Evolutionary conservation across 768 basidiomycete species (phyloP), one percentile per base, ranked within the genome.

Genomic region (Lyophyllum decastes): DNA sequence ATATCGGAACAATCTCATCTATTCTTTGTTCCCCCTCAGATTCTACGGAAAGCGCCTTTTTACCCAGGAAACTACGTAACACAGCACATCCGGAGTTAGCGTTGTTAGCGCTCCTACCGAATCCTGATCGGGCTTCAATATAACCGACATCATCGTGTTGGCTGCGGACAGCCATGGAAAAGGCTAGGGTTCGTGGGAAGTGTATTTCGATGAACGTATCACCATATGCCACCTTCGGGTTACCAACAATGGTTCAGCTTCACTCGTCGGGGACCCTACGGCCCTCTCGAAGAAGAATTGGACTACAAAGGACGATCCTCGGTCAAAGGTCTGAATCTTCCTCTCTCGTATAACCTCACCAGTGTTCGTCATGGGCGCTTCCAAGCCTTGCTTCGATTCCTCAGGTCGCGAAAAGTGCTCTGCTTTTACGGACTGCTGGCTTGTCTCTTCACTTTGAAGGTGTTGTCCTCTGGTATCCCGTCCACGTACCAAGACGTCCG

Each of bases 401-500:
- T 48, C 2, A 21, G 4, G 2, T 33, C 47, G n/a, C 47, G 47
- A 17, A 21, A 26, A 8, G 19, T 30, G 9, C 27, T 50, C 19
- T 45, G 38, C 10, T 10, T 25, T 1, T n/a, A 12, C 2, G 27
- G 25, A 19, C 24, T 50, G 14, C 2, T 56, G 14, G 5, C 40
- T 2, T 16, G 21, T 12, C 17, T 56, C 21, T 45, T 40, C 33
- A 24, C 12, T 12, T 21, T 50, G 40, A 44, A 56, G 17, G 49
- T 66, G 16, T 49, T 66, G 4, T 57, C 53, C 21, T 61, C 59
- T 1, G 64, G 64, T 2, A 61, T 66, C 52, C 64, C 64, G 25
- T 58, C 64, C 3, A 66, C 54, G 26, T 66, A 55, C 43, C 22
- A 51, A 25, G 65, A 66, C 49, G 46, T 66, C 24, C 52, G 65